Conservation (phyloP, 2,329 filamentous ascomycete genomes). For the Ophidiomyces ophidiicola region DNA sequence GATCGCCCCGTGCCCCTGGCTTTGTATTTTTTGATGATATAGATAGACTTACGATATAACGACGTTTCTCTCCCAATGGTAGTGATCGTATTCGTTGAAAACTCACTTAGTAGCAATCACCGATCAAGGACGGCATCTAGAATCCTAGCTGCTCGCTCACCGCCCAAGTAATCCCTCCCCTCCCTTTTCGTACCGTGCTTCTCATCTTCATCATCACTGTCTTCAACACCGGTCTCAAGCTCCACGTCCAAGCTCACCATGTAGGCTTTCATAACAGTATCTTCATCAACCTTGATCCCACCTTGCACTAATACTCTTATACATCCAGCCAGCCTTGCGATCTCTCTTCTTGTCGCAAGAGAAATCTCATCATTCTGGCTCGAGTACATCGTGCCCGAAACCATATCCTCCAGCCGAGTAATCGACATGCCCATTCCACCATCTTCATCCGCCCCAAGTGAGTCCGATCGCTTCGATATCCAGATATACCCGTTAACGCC, state of each 20-base stretch:
- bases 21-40: slow-evolving; percentile 1
- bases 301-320: slow-evolving; percentile 72
- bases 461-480: slow-evolving; percentile 68
- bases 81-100: too few species aligned
- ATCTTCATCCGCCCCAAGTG: slow-evolving; percentile 36
- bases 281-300: slow-evolving; percentile 76
- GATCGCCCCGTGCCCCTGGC: not conserved
- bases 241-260: slow-evolving; percentile 63
- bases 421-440: slow-evolving; percentile 41
- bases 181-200: slow-evolving; percentile 21
- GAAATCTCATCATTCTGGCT: slow-evolving; percentile 85
- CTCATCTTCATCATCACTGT: slow-evolving; percentile 27
- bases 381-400: slow-evolving; percentile 77
- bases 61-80: too few species aligned
- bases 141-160: slow-evolving; percentile 29
- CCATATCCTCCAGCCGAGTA: slow-evolving; percentile 76
- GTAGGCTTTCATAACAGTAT: slow-evolving; percentile 72
- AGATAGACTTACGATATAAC: too few species aligned
- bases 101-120: too few species aligned
- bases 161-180: slow-evolving; percentile 33
- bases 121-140: slow-evolving; percentile 17
- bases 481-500: slow-evolving; percentile 97
- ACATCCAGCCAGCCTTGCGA: slow-evolving; percentile 68
- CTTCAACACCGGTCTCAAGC: slow-evolving; percentile 31
- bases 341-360: slow-evolving; percentile 68